Evolutionary conservation across 441 rosid species (phyloP).

Genomic region (Croton setiger): DNA sequence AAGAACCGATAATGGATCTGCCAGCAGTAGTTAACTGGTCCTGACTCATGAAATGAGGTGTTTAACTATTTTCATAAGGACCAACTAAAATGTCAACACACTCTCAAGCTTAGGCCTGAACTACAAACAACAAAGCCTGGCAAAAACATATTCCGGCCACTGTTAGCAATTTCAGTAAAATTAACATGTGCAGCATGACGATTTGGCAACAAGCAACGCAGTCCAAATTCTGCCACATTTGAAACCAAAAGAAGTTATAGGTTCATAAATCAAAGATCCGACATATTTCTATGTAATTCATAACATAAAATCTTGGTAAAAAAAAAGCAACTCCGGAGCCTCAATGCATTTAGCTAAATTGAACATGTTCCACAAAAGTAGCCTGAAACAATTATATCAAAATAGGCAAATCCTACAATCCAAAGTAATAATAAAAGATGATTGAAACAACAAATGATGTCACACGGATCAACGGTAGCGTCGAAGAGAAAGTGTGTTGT

Average conservation of each 20-base stretch:
- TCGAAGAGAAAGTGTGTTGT: slow-evolving; percentile 67
- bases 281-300: background rate
- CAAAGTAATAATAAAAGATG: background rate
- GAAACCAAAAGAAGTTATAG: background rate
- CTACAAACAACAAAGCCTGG: no score
- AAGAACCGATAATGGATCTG: no score
- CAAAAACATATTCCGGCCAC: no score
- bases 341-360: background rate
- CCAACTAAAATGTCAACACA: no score
- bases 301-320: background rate
- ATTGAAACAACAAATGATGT: background rate
- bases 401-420: slow-evolving; percentile 12
- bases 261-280: background rate
- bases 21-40: no score
- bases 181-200: no score
- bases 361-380: background rate
- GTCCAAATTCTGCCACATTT: background rate
- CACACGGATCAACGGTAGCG: slow-evolving; percentile 57
- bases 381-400: slow-evolving; percentile 6
- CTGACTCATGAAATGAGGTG: no score
- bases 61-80: no score
- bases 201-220: no score
- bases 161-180: no score
- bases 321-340: slow-evolving; percentile 8
- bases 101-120: no score